Base-by-base conservation (phyloP, 805 yeast genomes). In the Pichia heedii region DNA sequence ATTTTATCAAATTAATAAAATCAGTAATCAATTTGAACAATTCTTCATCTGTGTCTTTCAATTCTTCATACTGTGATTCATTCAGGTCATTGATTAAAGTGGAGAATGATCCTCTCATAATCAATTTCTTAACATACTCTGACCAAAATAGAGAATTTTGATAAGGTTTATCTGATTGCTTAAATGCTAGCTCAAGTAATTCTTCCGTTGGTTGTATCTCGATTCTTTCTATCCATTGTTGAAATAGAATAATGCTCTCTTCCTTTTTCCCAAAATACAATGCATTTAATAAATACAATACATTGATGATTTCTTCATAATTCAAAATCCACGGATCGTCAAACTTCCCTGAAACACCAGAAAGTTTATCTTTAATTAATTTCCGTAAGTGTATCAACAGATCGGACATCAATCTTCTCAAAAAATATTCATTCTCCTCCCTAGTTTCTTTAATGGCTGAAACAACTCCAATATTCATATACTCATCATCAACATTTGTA, bases 221-320 rank as follows among this genome's bases (percentile, higher is more conserved):
- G 26, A 81, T 78, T 44, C 76, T 69, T 54, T 84, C 84, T 22
- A 81, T 67, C 93, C 93, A 84, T 39, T 68, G 70, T 15, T 71
- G 60, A 30, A 79, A 59, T 33, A 68, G 55, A 39, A 66, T 65
- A 26, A 79, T 70, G 49, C 67, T 66, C 40, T 58, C 64, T 44
- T 68, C 64, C 12, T 61, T 55, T 16, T 68, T 65, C 2, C 67
- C 54, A 50, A 77, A 79, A 51, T 69, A 66, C 32, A 75, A 57
- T 0, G 84, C 75, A 40, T 71, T 70, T 22, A 83, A 55, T 51
- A 87, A 74, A 46, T 77, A 79, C 37, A 83, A 54, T 8, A 83
- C 73, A 45, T 70, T 68, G 27, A 73, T 55, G 26, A 70, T 65
- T 43, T 75, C 77, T 36, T 58, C 67, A 41, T 57, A 61, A 36